Evolutionary conservation across 352 stramenopile species (phyloP), one percentile per base, ranked within the genome.

Genomic region (Halophytophthora polymorphica): DNA sequence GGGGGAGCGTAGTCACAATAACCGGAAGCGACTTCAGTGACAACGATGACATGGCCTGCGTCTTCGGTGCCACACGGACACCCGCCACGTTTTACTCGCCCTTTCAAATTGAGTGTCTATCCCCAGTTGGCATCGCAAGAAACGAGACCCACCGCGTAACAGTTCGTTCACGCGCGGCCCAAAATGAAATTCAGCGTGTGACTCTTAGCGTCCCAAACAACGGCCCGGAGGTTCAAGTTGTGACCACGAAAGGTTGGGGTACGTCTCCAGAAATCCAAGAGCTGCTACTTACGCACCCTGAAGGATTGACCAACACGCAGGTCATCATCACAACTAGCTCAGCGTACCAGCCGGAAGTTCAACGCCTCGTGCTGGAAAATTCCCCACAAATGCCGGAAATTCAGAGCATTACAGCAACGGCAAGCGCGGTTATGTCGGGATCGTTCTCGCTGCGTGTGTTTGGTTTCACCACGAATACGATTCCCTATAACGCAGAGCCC

Each of bases 231-330:
- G 52, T 81, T 7, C 71, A 81, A 44, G 62, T 73, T 19, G n/a
- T 81, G 11, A 72, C 71, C 0, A 81, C 71, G 12, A 75, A 75
- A 56, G 63, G 42, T 3, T 81, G 71, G 71, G 66, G 63, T 35
- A 38, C 44, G 15, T 48, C 58, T 6, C 34, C 42, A 13, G 59
- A 77, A 25, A 45, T 77, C 12, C 58, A 73, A 48, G 57, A 71
- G 3, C 33, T 77, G 12, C 23, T 35, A 7, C 10, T 71, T 15
- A 33, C 18, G 10, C 43, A 73, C 17, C 56, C 63, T 15, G 33
- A 42, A 18, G 51, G 44, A 15, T 44, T 48, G 23, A 28, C 40
- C 15, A 34, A 50, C 28, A 39, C 29, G 22, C 50, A 56, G 18
- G 21, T 45, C 35, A 23, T 12, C 6, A 37, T 56, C 2, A 56